phyloP scores from a whole-genome alignment of 2,329 filamentous ascomycete genomes.

The Aspergillus brunneoviolaceus region DNA sequence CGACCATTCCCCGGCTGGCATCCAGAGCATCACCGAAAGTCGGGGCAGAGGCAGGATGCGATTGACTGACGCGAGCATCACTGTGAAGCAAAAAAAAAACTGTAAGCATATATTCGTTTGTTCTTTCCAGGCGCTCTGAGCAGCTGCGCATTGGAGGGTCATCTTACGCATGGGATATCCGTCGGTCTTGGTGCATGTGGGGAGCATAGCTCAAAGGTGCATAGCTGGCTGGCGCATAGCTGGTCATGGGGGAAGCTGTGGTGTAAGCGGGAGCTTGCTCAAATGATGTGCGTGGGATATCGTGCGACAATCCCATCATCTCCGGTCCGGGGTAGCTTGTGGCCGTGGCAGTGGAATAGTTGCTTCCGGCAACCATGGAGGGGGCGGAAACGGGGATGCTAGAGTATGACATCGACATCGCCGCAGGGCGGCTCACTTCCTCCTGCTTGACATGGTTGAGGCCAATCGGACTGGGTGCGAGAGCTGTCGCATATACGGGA shows the following conservation, averaged over 20 bases:
- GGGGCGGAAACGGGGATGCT: slow-evolving; percentile 71
- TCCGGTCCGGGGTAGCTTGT: slow-evolving; percentile 60
- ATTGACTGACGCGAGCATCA: slow-evolving; percentile 36
- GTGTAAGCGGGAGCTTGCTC: slow-evolving; percentile 68
- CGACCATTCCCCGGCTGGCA: slow-evolving; percentile 90
- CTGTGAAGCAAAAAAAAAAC: slow-evolving; percentile 15
- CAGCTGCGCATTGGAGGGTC: background rate
- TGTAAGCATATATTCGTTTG: slow-evolving; percentile 17
- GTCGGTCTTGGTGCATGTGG: slow-evolving; percentile 60
- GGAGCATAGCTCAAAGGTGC: slow-evolving; percentile 74
- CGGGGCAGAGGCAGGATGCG: slow-evolving; percentile 57
- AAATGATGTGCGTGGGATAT: slow-evolving; percentile 74
- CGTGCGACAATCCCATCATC: slow-evolving; percentile 70
- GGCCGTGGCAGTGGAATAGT: slow-evolving; percentile 59
- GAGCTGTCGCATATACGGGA: slow-evolving; percentile 58
- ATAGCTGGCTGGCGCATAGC: slow-evolving; percentile 69
- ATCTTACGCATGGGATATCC: slow-evolving; percentile 84
- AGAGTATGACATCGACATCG: slow-evolving; percentile 68
- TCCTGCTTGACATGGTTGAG: slow-evolving; percentile 61
- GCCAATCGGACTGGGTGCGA: slow-evolving; percentile 58
- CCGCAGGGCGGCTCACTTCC: slow-evolving; percentile 56
- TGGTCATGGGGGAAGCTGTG: slow-evolving; percentile 67
- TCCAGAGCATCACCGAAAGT: slow-evolving; percentile 88
- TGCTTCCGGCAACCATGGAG: slow-evolving; percentile 68
- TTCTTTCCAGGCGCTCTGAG: background rate